These are phyloP conservation scores for Clonostachys byssicola DNA, from an alignment of 2,329 filamentous ascomycete genomes.

Conservation along the genomic window DNA sequence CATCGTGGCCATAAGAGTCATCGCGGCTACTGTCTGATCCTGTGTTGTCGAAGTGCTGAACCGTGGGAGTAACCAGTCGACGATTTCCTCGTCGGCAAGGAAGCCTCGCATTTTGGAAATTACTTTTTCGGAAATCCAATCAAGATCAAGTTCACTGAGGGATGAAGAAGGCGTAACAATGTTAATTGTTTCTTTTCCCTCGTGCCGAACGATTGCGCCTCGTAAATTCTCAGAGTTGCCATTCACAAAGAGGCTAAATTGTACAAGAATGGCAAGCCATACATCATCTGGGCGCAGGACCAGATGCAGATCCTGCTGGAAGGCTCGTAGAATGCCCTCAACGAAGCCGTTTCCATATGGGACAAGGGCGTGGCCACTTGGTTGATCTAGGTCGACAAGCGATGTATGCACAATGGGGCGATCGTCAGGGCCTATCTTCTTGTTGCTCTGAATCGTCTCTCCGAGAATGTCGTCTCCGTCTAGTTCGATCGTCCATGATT, in stretches of 20 bases:
- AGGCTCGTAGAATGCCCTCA: conserved; percentile 27
- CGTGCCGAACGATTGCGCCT: conserved; percentile 32
- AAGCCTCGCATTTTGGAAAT: conserved; percentile 26
- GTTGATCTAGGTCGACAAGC: background rate
- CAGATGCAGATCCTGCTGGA: conserved; percentile 37
- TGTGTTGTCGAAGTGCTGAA: conserved; percentile 44
- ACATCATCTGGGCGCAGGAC: conserved; percentile 45
- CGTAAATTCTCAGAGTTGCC: conserved; percentile 38
- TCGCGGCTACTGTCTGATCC: conserved; percentile 34
- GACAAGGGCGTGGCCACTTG: background rate
- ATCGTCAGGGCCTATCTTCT: no score
- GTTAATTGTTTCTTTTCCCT: conserved; percentile 16
- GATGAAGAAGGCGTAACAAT: no score
- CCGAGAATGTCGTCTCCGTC: no score
- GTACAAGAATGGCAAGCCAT: conserved; percentile 45
- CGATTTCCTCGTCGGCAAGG: conserved; percentile 31
- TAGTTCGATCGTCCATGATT: no score
- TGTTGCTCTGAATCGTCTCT: no score
- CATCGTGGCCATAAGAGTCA: conserved; percentile 47
- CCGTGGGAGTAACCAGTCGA: conserved; percentile 42
- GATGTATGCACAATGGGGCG: background rate
- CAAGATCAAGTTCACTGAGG: background rate
- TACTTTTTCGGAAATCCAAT: conserved; percentile 1
- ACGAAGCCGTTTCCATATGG: conserved; percentile 29
- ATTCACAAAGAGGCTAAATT: conserved; percentile 41